Conservation (phyloP, 768 basidiomycete species). For the Vishniacozyma victoriae region DNA sequence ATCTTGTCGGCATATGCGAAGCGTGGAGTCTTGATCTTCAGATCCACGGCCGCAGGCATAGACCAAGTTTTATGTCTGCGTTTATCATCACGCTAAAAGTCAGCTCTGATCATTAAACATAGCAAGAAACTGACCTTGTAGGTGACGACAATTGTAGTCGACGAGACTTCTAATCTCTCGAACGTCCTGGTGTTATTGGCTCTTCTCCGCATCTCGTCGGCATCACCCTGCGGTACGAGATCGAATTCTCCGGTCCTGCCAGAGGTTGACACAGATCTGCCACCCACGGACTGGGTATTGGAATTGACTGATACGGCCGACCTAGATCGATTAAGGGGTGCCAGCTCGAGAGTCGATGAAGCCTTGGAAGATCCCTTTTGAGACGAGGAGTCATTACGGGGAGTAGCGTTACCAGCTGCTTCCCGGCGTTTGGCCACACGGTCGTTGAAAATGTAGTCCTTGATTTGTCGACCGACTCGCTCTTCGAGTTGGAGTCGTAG, state of each 20-base stretch:
- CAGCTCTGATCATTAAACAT: background rate
- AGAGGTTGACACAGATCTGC: constrained; percentile 40
- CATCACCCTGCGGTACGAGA: constrained; percentile 28
- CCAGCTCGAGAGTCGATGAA: constrained; percentile 37
- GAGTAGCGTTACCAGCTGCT: constrained; percentile 38
- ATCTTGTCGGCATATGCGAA: constrained; percentile 57
- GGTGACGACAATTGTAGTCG: constrained; percentile 60
- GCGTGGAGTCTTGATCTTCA: constrained; percentile 75
- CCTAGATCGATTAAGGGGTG: constrained; percentile 49
- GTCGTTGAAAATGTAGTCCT: constrained; percentile 75
- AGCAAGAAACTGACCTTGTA: constrained; percentile 51
- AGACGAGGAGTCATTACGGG: constrained; percentile 32
- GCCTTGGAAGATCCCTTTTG: constrained; percentile 35
- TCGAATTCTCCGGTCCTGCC: background rate
- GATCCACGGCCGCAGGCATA: constrained; percentile 58
- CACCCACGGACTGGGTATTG: constrained; percentile 25
- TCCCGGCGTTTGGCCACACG: constrained; percentile 9
- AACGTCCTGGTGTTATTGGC: constrained; percentile 74
- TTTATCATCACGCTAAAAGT: background rate
- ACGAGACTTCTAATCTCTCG: constrained; percentile 63
- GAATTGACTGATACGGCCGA: constrained; percentile 34
- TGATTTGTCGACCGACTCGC: constrained; percentile 67
- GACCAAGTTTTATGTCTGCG: background rate
- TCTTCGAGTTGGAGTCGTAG: constrained; percentile 82
- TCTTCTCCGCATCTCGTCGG: constrained; percentile 53